Conservation (phyloP, 176 grass and related monocot genomes). For the Typha latifolia region DNA sequence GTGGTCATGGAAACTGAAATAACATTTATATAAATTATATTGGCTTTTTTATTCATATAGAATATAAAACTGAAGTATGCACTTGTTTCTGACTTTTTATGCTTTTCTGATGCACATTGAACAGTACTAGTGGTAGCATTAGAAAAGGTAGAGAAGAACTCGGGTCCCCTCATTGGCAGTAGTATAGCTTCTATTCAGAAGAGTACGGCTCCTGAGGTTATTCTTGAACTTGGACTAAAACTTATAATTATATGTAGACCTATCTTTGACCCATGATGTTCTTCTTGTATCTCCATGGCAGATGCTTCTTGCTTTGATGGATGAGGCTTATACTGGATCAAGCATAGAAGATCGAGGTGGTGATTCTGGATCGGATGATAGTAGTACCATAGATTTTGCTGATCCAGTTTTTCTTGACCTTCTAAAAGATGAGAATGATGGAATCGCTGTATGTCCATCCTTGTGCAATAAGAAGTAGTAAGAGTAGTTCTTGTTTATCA, state of each 20-base stretch:
- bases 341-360: conserved; percentile 62
- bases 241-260: not conserved
- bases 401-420: conserved; percentile 91
- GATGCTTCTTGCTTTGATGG: conserved; percentile 96
- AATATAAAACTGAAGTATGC: not conserved
- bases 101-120: conserved; percentile 18
- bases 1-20: no score
- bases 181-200: conserved; percentile 98
- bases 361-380: conserved; percentile 70
- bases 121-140: conserved; percentile 86
- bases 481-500: not conserved
- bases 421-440: conserved; percentile 97
- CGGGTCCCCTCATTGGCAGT: conserved; percentile 83
- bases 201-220: conserved; percentile 89
- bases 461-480: not conserved
- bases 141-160: conserved; percentile 93
- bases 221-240: not conserved
- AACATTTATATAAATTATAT: no score
- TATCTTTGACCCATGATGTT: conserved; percentile 6
- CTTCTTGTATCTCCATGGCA: conserved; percentile 19
- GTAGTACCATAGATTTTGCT: conserved; percentile 57
- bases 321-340: conserved; percentile 93
- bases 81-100: conserved; percentile 1
- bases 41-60: no score
- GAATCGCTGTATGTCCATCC: conserved; percentile 59